Evolutionary conservation across 345 rosid genomes (phyloP).

Genomic region (Nephelium lappaceum): DNA sequence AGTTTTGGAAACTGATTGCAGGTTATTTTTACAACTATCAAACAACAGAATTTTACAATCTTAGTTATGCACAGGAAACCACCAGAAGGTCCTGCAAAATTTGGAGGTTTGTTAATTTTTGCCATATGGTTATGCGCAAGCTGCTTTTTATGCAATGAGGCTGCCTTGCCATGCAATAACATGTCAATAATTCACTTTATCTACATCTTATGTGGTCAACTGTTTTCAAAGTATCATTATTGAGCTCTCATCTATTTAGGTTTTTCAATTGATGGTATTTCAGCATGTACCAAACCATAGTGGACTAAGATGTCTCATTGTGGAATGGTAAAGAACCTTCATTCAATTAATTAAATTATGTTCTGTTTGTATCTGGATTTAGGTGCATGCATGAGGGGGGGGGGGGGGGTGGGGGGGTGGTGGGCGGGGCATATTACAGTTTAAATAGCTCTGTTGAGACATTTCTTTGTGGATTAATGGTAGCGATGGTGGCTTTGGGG

Average conservation of each 20-base stretch:
- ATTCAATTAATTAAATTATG: not conserved
- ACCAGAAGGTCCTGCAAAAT: constrained; percentile 77
- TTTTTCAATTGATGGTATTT: not conserved
- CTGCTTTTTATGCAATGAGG: constrained; percentile 1
- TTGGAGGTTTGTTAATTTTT: constrained; percentile 70
- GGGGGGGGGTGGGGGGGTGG: too few relatives aligned
- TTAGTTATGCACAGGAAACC: constrained; percentile 86
- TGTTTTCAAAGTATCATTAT: not conserved
- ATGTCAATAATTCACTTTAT: not conserved
- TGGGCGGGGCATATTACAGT: not conserved
- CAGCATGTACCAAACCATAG: not conserved
- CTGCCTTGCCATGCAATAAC: not conserved
- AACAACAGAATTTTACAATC: constrained; percentile 89
- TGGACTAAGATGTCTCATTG: not conserved
- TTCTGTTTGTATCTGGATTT: not conserved
- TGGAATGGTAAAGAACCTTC: not conserved
- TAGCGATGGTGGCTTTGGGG: not conserved
- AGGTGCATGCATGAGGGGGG: not conserved
- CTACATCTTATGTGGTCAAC: not conserved
- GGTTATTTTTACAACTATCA: constrained; percentile 90
- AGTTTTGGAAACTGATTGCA: constrained; percentile 33
- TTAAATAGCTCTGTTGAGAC: not conserved
- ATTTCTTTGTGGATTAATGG: not conserved
- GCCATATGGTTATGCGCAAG: not conserved
- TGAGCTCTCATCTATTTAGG: not conserved